Evolutionary conservation across 768 basidiomycete genomes (phyloP).

Genomic region (Agrocybe praecox): DNA sequence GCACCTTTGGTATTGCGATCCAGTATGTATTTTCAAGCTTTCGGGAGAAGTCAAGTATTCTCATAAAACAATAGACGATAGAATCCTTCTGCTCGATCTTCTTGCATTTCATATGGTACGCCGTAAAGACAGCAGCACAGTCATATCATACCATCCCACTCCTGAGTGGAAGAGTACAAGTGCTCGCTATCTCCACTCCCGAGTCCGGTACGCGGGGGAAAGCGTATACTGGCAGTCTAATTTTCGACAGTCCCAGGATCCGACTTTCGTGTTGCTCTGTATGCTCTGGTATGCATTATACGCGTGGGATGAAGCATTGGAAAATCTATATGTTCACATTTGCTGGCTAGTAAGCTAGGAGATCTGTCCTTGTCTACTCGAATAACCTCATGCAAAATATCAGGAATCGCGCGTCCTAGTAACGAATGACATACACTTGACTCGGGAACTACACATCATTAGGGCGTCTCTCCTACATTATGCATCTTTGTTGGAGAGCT

Average conservation of each 20-base stretch:
- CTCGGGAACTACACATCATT: constrained; percentile 53
- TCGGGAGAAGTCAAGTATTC: not conserved
- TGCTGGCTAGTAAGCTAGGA: constrained; percentile 41
- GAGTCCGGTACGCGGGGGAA: constrained; percentile 41
- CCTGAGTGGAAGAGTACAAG: constrained; percentile 33
- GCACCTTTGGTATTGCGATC: constrained; percentile 31
- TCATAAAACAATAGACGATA: constrained; percentile 21
- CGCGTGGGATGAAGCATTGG: constrained; percentile 61
- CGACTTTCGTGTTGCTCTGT: constrained; percentile 53
- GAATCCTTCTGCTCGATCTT: constrained; percentile 41
- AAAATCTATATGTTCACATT: constrained; percentile 52
- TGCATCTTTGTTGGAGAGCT: constrained; percentile 51
- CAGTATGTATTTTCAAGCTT: constrained; percentile 7
- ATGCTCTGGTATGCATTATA: constrained; percentile 61
- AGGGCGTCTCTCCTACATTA: constrained; percentile 59
- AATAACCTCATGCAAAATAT: not conserved
- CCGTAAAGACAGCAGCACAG: constrained; percentile 37
- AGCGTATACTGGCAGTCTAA: constrained; percentile 48
- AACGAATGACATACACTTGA: constrained; percentile 35
- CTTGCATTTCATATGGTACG: constrained; percentile 47
- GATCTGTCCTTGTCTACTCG: not conserved
- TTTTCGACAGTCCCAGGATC: constrained; percentile 43
- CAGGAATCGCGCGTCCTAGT: constrained; percentile 20
- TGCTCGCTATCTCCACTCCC: constrained; percentile 39
- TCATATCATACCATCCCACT: constrained; percentile 48